Evolutionary conservation across 306 rosid species (phyloP).

Genomic region (Astragalus membranaceus): DNA sequence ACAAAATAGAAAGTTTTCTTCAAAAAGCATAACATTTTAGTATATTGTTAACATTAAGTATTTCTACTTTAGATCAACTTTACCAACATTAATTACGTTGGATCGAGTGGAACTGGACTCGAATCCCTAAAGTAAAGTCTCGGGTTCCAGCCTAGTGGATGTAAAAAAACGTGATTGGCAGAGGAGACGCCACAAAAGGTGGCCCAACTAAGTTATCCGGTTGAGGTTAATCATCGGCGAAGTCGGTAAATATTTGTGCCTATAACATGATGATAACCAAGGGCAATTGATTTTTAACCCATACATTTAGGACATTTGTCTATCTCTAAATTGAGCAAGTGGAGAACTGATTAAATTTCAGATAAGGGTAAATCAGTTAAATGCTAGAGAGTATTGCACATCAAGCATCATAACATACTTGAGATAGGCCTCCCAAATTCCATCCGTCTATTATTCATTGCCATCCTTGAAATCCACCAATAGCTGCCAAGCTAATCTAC

Average conservation of each 20-base stretch:
- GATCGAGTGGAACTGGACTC: too few species aligned
- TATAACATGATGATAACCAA: too few species aligned
- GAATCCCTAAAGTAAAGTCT: too few species aligned
- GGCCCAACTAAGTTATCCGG: too few species aligned
- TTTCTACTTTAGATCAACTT: neutral
- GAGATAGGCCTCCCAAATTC: constrained; percentile 59
- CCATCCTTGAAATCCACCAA: constrained; percentile 20
- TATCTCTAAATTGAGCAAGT: neutral
- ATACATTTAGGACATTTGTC: neutral
- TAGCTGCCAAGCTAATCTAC: constrained; percentile 5
- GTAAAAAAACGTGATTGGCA: too few species aligned
- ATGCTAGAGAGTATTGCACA: neutral
- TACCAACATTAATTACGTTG: too few species aligned
- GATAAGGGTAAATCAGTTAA: neutral
- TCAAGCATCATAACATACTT: constrained; percentile 38
- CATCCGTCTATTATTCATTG: constrained; percentile 34
- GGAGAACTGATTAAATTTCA: neutral
- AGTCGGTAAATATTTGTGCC: too few species aligned
- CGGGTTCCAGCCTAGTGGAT: too few species aligned
- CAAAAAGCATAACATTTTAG: neutral
- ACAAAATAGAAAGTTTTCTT: neutral
- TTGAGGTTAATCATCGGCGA: too few species aligned
- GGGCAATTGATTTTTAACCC: too few species aligned
- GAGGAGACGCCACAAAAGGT: too few species aligned
- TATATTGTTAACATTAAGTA: neutral